Base-by-base conservation (phyloP, 306 rosid species). In the Medicago ruthenica region DNA sequence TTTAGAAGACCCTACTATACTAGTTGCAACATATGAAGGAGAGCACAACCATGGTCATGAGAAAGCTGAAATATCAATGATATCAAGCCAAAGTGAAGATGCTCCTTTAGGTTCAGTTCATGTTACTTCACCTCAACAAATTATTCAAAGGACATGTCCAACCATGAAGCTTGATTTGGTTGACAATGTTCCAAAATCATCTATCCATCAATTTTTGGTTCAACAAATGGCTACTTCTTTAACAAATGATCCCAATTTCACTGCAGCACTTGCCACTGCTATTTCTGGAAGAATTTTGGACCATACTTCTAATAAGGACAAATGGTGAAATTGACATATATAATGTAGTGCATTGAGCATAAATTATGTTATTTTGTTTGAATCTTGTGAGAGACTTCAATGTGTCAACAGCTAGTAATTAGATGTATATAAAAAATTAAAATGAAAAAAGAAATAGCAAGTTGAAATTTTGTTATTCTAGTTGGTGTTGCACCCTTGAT, bases 1-100 rank as follows among this genome's bases (percentile, higher is more conserved):
- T 82, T 67, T 84, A 45, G 97, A 88, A 34, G 92, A 94, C 76
- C 93, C 96, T 40, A 76, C 86, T n/a, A 47, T 91, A 12, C 76
- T 94, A 73, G 96, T 94, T 45, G 93, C 91, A 34, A 91, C 90
- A 6, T 94, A 94, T 21, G 97, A 94, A 82, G 98, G 98, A 73
- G 90, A 90, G 67, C 98, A 94, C 83, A 89, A 85, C 57, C 97
- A 94, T 77, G 75, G 44, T 36, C 71, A 74, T 36, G 79, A 76
- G 13, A 50, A 36, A 70, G 71, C 79, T 5, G 84, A 88, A 64
- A 34, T 84, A 2, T 65, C 90, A 36, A 14, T 76, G 44, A 62
- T 78, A 11, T 75, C 85, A 15, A 71, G 4, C 16, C 86, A 83
- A 70, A 66, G 69, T 41, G 70, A 59, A 76, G 70, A 47, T 73